phyloP scores from a whole-genome alignment of 768 basidiomycete species.

The Lentinula boryana region DNA sequence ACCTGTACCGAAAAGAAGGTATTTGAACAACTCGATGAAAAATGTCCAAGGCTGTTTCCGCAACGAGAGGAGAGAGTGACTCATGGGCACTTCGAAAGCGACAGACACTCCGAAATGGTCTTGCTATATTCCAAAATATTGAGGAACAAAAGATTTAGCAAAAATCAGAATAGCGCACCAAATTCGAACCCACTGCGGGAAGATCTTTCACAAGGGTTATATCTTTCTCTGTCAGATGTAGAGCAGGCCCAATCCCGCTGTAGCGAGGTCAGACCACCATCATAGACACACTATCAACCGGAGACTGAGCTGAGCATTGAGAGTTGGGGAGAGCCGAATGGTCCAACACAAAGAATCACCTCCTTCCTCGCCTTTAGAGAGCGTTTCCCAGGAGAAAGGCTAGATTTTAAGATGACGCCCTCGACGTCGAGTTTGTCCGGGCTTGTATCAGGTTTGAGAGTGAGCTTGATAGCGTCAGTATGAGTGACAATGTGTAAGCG shows the following conservation, averaged over 20 bases:
- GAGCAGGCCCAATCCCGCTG: constrained; percentile 5
- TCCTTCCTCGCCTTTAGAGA: background rate
- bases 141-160: background rate
- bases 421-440: background rate
- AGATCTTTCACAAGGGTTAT: background rate
- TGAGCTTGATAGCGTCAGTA: background rate
- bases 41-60: constrained; percentile 3
- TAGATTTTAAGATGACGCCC: background rate
- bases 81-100: constrained; percentile 1
- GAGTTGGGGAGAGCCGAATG: constrained; percentile 2
- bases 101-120: constrained; percentile 8
- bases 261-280: background rate
- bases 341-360: background rate
- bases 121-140: background rate
- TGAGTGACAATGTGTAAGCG: background rate
- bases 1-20: constrained; percentile 5
- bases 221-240: constrained; percentile 1
- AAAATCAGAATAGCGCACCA: background rate
- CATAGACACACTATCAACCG: background rate
- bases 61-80: constrained; percentile 1
- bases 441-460: background rate
- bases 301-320: constrained; percentile 1
- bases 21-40: constrained; percentile 1
- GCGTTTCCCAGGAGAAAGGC: background rate
- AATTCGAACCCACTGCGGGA: background rate